Evolutionary conservation across 2,329 filamentous ascomycete genomes (phyloP).

Genomic region (Ceratocystis colombiana): DNA sequence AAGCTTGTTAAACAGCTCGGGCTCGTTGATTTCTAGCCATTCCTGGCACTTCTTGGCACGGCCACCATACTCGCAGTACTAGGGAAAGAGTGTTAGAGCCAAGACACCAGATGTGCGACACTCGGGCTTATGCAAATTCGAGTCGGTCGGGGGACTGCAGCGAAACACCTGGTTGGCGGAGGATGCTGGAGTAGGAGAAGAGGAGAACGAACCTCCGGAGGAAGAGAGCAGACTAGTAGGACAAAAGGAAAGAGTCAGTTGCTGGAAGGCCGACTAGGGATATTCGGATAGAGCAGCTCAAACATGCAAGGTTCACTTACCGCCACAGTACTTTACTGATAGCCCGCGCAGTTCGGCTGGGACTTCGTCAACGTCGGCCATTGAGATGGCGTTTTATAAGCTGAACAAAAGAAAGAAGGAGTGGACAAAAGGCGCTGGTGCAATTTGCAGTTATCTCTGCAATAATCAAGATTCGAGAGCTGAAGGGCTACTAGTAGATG

Average conservation of each 20-base stretch:
- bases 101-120: neutral
- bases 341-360: constrained; percentile 23
- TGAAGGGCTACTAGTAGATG: no score
- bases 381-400: constrained; percentile 17
- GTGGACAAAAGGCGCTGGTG: neutral
- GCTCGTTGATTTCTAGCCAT: constrained; percentile 72
- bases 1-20: constrained; percentile 62
- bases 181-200: neutral
- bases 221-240: constrained; percentile 50
- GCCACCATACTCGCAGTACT: constrained; percentile 99
- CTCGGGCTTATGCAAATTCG: neutral
- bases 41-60: constrained; percentile 95
- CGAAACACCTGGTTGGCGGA: constrained; percentile 14
- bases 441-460: neutral
- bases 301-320: constrained; percentile 35
- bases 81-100: constrained; percentile 29
- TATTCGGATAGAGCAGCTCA: neutral
- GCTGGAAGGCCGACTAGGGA: neutral
- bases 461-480: neutral
- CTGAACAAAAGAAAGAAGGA: neutral
- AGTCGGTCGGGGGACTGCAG: constrained; percentile 19
- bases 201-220: constrained; percentile 47
- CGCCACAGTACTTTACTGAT: constrained; percentile 46
- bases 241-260: constrained; percentile 16
- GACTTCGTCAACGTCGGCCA: constrained; percentile 24